Evolutionary conservation across 75 land plant genomes (phyloP).

Genomic region (Cunninghamia lanceolata): DNA sequence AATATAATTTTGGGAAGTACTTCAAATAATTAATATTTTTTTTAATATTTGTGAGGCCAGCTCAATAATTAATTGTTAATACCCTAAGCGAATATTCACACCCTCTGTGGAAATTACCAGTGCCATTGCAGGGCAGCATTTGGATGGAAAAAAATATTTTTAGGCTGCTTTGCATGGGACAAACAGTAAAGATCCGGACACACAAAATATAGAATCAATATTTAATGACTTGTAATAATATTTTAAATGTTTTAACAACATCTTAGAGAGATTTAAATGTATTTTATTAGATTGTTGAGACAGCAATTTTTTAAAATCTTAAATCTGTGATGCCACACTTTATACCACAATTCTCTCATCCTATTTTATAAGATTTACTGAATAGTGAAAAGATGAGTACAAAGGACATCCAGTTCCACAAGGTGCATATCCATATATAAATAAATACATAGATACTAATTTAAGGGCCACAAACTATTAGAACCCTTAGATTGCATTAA

Average conservation of each 20-base stretch:
- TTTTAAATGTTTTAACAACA: background rate
- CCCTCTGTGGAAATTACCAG: too few relatives aligned
- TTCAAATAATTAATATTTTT: too few relatives aligned
- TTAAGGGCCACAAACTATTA: background rate
- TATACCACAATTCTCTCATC: background rate
- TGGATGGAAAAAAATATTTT: background rate
- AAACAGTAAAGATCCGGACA: too few relatives aligned
- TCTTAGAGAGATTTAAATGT: background rate
- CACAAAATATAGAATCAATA: too few relatives aligned
- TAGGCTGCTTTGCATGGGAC: too few relatives aligned
- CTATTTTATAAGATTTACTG: background rate
- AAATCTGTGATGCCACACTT: background rate
- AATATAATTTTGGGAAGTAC: background rate
- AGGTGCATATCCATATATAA: background rate
- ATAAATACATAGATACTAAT: too few relatives aligned
- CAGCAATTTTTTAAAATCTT: background rate
- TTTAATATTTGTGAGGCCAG: too few relatives aligned
- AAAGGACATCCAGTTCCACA: background rate
- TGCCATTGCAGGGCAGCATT: background rate
- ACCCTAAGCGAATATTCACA: too few relatives aligned
- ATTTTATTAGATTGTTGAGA: background rate
- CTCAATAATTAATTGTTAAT: too few relatives aligned
- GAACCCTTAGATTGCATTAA: background rate
- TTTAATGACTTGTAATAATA: too few relatives aligned
- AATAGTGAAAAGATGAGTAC: background rate